Evolutionary conservation across 305 asterid species (phyloP).

Genomic region (Solanum chacoense): DNA sequence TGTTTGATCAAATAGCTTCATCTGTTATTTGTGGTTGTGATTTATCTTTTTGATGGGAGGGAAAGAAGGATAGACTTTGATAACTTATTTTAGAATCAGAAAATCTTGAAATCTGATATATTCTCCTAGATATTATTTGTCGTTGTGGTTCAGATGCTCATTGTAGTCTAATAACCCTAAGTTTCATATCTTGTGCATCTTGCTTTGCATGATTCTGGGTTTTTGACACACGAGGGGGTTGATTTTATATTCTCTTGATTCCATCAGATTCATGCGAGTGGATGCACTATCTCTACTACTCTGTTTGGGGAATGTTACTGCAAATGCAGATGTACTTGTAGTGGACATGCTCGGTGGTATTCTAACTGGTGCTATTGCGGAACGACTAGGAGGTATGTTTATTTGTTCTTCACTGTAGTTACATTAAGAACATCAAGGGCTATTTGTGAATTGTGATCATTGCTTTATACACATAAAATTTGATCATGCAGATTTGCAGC

Average conservation of each 20-base stretch:
- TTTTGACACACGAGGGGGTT: background rate
- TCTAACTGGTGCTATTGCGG: conserved; percentile 76
- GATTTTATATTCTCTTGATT: conserved; percentile 4
- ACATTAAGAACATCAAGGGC: background rate
- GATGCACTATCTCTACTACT: conserved; percentile 78
- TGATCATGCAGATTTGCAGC: background rate
- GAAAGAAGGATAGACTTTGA: background rate
- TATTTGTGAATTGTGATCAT: background rate
- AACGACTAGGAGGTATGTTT: conserved; percentile 81
- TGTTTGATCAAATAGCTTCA: background rate
- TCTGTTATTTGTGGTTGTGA: background rate
- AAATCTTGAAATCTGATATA: background rate
- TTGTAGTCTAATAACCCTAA: background rate
- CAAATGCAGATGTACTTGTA: conserved; percentile 69
- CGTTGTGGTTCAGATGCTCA: background rate
- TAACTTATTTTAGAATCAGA: background rate
- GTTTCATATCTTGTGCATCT: background rate
- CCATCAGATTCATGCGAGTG: conserved; percentile 68
- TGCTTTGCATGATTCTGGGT: background rate
- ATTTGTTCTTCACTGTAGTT: background rate
- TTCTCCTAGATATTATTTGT: background rate
- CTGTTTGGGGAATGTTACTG: conserved; percentile 70
- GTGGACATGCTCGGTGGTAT: conserved; percentile 85
- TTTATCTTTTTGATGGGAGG: background rate
- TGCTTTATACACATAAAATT: background rate